A percentile compares a stretch with the other conserved stretches of the same genome.
These are phyloP conservation scores for Saccharomyces hybrid DNA, from an alignment of 1,139 yeast genomes.

Conservation along the genomic window DNA sequence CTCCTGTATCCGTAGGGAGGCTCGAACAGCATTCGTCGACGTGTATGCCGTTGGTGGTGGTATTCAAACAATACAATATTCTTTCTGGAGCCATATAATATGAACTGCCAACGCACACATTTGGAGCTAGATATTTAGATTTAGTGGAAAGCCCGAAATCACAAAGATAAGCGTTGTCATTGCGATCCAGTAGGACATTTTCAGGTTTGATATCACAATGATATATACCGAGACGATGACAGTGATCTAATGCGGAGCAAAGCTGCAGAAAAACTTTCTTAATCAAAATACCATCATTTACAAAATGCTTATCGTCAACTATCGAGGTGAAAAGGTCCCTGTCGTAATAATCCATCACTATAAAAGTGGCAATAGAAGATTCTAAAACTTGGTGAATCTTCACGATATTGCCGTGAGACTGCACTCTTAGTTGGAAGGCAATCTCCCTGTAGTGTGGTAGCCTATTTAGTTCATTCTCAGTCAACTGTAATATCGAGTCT, in stretches of 20 bases:
- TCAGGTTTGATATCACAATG: constrained; percentile 94
- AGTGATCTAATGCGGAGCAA: constrained; percentile 62
- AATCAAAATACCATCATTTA: constrained; percentile 37
- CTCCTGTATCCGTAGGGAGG: constrained; percentile 69
- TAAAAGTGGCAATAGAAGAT: constrained; percentile 50
- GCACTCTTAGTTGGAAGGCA: constrained; percentile 64
- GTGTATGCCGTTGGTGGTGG: constrained; percentile 17
- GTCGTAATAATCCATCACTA: constrained; percentile 76
- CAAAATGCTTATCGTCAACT: constrained; percentile 49
- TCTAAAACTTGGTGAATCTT: constrained; percentile 69
- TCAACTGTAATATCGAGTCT: constrained; percentile 21
- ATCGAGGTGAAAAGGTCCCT: constrained; percentile 77
- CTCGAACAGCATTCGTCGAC: constrained; percentile 13
- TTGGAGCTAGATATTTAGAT: constrained; percentile 51
- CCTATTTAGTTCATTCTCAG: constrained; percentile 19
- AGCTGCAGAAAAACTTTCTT: constrained; percentile 71
- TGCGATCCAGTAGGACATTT: constrained; percentile 62
- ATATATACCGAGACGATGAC: constrained; percentile 59
- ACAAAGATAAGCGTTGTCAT: constrained; percentile 56
- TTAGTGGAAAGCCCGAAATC: constrained; percentile 83
- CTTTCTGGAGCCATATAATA: constrained; percentile 95
- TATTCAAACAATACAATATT: constrained; percentile 34
- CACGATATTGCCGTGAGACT: constrained; percentile 67
- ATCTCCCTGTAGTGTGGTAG: constrained; percentile 48
- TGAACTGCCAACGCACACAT: constrained; percentile 77